Evolutionary conservation across 2,329 filamentous ascomycete genomes (phyloP).

Genomic region (Furcasterigmium sp.): DNA sequence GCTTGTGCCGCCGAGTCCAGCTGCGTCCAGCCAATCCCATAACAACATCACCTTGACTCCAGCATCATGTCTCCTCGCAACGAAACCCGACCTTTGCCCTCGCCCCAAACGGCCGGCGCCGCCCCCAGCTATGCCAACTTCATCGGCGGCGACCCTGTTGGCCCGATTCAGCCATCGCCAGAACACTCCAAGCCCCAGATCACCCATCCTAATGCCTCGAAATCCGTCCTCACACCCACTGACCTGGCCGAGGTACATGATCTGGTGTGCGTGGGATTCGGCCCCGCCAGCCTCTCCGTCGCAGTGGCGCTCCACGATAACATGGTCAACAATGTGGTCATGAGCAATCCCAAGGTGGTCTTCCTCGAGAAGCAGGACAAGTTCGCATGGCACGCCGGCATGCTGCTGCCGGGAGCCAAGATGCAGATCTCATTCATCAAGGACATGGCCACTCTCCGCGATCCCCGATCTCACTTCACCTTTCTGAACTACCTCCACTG

Average conservation of each 20-base stretch:
- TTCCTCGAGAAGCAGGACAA: constrained; percentile 81
- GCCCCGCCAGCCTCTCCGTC: constrained; percentile 83
- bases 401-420: constrained; percentile 86
- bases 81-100: constrained; percentile 19
- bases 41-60: constrained; percentile 1
- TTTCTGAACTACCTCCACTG: constrained; percentile 91
- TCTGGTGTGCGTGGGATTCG: constrained; percentile 86
- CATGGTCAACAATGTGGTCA: constrained; percentile 36
- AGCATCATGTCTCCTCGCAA: constrained; percentile 29
- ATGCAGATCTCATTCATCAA: constrained; percentile 99
- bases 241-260: constrained; percentile 66
- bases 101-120: constrained; percentile 8
- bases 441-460: constrained; percentile 82
- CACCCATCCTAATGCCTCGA: constrained; percentile 29
- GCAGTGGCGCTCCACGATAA: constrained; percentile 84
- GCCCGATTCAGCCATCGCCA: too few species aligned
- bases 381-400: constrained; percentile 92
- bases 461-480: constrained; percentile 87
- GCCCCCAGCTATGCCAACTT: constrained; percentile 8
- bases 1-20: too few species aligned
- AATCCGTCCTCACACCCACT: constrained; percentile 26
- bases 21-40: background rate
- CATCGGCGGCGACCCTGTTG: constrained; percentile 6
- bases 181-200: constrained; percentile 5
- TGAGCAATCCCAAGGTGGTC: constrained; percentile 59